phyloP scores from a whole-genome alignment of 345 rosid genomes.

The Citrus trifoliata region DNA sequence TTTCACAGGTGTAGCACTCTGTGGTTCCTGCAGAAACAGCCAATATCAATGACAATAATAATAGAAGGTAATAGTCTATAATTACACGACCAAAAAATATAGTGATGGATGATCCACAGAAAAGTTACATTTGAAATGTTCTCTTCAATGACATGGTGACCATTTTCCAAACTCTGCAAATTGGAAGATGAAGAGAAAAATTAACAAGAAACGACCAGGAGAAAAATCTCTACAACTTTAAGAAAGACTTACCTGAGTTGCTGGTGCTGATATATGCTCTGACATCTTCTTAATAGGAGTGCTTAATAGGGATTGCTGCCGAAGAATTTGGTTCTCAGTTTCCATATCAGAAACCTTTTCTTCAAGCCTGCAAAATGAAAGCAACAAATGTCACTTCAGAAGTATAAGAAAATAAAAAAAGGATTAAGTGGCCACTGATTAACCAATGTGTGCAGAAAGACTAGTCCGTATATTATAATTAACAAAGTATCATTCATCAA shows the following conservation, averaged over 20 bases:
- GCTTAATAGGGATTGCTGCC: conserved; percentile 60
- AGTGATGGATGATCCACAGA: conserved; percentile 12
- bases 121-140: conserved; percentile 49
- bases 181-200: background rate
- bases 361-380: conserved; percentile 69
- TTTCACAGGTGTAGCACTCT: conserved; percentile 58
- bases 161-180: conserved; percentile 83
- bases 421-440: background rate
- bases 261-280: conserved; percentile 53
- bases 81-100: conserved; percentile 8
- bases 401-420: background rate
- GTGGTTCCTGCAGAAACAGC: conserved; percentile 58
- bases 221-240: conserved; percentile 2
- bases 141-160: conserved; percentile 61
- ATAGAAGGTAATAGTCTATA: conserved; percentile 4
- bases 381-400: conserved; percentile 1
- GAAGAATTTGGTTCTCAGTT: conserved; percentile 79
- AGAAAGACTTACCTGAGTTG: conserved; percentile 41
- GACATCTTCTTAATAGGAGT: conserved; percentile 49
- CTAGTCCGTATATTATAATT: background rate
- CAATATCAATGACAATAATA: conserved; percentile 10
- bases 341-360: conserved; percentile 82
- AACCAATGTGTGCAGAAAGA: background rate
- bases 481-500: background rate
- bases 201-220: background rate